phyloP scores from a whole-genome alignment of 768 basidiomycete genomes.

The Multifurca ochricompacta region DNA sequence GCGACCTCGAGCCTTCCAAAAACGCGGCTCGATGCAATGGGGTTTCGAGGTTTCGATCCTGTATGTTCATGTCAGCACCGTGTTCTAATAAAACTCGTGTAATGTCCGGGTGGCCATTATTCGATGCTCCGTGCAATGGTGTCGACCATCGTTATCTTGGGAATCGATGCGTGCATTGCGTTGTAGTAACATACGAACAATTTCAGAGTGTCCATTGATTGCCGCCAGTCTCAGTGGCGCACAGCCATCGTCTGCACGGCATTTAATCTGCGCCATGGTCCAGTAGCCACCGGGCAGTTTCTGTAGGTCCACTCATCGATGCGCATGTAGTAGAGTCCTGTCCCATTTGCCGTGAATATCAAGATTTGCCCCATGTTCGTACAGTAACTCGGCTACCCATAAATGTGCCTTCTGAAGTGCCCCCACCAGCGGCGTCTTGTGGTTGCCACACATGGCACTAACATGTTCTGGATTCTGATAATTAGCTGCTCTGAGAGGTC shows the following conservation, averaged over 20 bases:
- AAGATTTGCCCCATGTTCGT: background rate
- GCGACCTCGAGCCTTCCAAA: background rate
- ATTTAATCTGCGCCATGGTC: background rate
- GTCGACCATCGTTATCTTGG: background rate
- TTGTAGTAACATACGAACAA: background rate
- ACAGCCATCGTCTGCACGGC: too few species aligned
- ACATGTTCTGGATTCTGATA: too few species aligned
- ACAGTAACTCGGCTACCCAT: background rate
- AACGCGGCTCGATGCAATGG: background rate
- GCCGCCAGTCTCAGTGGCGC: slow-evolving; percentile 8
- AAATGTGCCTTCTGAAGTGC: background rate
- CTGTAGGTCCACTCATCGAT: background rate
- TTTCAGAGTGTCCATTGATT: background rate
- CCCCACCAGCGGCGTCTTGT: background rate
- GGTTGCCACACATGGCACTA: too few species aligned
- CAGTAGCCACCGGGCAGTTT: background rate
- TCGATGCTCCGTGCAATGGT: background rate
- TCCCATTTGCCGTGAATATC: background rate
- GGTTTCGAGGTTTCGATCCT: background rate
- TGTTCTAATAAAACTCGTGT: background rate
- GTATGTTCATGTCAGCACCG: background rate
- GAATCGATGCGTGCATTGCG: background rate
- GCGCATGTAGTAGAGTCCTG: background rate
- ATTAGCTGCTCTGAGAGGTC: background rate
- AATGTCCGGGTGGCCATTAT: background rate